A percentile compares a stretch with the other conserved stretches of the same genome.
phyloP scores from a whole-genome alignment of 129 eudicot species.

The Cynara cardunculus region DNA sequence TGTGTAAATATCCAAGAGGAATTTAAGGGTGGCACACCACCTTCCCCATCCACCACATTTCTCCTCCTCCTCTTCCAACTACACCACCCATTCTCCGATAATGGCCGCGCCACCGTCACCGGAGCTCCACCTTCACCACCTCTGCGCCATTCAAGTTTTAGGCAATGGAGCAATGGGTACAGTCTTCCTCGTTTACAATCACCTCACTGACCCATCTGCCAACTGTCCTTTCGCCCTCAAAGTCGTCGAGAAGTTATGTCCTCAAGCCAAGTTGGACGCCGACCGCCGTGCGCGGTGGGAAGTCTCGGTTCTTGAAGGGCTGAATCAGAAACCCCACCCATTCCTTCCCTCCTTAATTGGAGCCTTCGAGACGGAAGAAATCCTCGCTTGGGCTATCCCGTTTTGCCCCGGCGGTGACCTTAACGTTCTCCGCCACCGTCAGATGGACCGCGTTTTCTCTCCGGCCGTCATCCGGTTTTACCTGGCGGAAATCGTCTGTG shows the following conservation, averaged over 20 bases:
- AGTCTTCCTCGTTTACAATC: conserved; percentile 69
- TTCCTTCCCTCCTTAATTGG: conserved; percentile 69
- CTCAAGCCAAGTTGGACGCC: conserved; percentile 32
- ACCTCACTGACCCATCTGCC: conserved; percentile 38
- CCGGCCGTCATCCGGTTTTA: conserved; percentile 66
- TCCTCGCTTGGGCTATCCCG: conserved; percentile 69
- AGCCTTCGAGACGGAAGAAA: conserved; percentile 42
- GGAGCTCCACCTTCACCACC: conserved; percentile 42
- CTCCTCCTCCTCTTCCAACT: neutral
- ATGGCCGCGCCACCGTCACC: conserved; percentile 42
- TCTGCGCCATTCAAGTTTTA: conserved; percentile 55
- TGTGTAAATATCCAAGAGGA: neutral
- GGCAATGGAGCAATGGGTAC: conserved; percentile 97
- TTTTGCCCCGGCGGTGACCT: conserved; percentile 89
- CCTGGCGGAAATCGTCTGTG: conserved; percentile 63
- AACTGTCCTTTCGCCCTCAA: conserved; percentile 69
- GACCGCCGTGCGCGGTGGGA: conserved; percentile 95
- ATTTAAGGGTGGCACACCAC: conserved; percentile 24
- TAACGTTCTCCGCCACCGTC: conserved; percentile 59
- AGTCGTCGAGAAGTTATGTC: conserved; percentile 58
- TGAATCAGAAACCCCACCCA: conserved; percentile 39
- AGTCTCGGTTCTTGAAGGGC: conserved; percentile 47
- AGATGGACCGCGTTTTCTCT: conserved; percentile 63
- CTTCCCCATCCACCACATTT: conserved; percentile 12
- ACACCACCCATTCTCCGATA: neutral